A percentile compares a stretch with the other conserved stretches of the same genome.
Conservation (phyloP, 306 rosid species). For the Corylus avellana region DNA sequence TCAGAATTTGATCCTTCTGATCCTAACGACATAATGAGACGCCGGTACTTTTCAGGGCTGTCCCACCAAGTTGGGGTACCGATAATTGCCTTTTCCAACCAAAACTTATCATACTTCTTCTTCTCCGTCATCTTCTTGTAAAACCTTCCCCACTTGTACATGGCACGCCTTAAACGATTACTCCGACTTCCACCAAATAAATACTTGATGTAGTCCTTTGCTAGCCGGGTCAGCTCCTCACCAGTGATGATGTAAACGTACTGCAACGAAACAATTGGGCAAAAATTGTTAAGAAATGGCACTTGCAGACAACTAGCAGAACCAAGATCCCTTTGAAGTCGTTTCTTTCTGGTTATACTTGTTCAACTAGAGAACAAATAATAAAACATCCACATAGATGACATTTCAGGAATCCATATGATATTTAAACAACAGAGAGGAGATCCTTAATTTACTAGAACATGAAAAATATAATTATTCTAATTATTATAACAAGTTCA, state of each 20-base stretch:
- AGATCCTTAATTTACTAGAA: background rate
- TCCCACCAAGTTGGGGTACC: slow-evolving; percentile 40
- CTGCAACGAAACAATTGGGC: slow-evolving; percentile 41
- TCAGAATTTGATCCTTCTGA: slow-evolving; percentile 26
- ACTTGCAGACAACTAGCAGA: slow-evolving; percentile 10
- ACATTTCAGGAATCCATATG: background rate
- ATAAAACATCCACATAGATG: background rate
- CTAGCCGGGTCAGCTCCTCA: slow-evolving; percentile 59
- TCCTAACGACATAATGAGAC: slow-evolving; percentile 26
- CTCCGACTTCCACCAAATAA: slow-evolving; percentile 56
- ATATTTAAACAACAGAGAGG: background rate
- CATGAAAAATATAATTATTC: background rate
- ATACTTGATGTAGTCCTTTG: slow-evolving; percentile 68
- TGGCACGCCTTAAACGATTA: slow-evolving; percentile 56
- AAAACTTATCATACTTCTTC: slow-evolving; percentile 28
- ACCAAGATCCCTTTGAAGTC: slow-evolving; percentile 7
- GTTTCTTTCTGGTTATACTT: background rate
- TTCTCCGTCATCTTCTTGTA: slow-evolving; percentile 36
- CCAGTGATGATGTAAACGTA: slow-evolving; percentile 68
- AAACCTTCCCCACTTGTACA: slow-evolving; percentile 45
- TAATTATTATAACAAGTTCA: background rate
- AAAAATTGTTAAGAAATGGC: slow-evolving; percentile 8
- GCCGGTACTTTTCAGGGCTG: slow-evolving; percentile 38
- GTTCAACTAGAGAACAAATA: background rate
- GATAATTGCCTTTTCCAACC: slow-evolving; percentile 49